phyloP scores from a whole-genome alignment of 1,284 basidiomycete genomes.

The Termitomyces sp. region DNA sequence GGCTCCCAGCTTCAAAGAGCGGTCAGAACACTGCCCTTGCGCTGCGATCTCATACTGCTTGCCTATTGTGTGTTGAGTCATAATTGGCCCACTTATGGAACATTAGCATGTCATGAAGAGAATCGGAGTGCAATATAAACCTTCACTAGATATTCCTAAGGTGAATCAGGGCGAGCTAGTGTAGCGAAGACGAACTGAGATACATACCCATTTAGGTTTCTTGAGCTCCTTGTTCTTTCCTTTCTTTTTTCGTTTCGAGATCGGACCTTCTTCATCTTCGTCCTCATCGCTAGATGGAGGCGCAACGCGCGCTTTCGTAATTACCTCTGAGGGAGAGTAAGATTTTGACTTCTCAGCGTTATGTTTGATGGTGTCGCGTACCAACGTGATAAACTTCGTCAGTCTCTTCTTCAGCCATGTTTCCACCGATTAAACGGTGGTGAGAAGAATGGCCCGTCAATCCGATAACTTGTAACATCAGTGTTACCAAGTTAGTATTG shows the following conservation, averaged over 20 bases:
- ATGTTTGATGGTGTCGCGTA: conserved; percentile 21
- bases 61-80: conserved; percentile 45
- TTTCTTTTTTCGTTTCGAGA: conserved; percentile 17
- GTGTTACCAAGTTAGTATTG: background rate
- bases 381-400: conserved; percentile 49
- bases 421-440: background rate
- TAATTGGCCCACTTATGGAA: conserved; percentile 30
- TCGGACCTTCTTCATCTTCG: conserved; percentile 16
- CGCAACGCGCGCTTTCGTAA: conserved; percentile 43
- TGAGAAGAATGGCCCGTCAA: background rate
- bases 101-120: background rate
- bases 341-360: conserved; percentile 8
- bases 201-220: conserved; percentile 31
- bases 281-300: conserved; percentile 22
- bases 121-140: conserved; percentile 25
- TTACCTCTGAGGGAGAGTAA: conserved; percentile 41
- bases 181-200: background rate
- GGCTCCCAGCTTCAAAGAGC: conserved; percentile 58
- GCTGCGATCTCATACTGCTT: background rate
- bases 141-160: conserved; percentile 59
- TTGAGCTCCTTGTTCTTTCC: conserved; percentile 22
- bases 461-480: no score
- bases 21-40: background rate
- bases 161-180: conserved; percentile 3
- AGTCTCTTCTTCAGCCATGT: conserved; percentile 17